Base-by-base conservation (phyloP, 345 rosid species). In the Eucalyptus lansdowneana region DNA sequence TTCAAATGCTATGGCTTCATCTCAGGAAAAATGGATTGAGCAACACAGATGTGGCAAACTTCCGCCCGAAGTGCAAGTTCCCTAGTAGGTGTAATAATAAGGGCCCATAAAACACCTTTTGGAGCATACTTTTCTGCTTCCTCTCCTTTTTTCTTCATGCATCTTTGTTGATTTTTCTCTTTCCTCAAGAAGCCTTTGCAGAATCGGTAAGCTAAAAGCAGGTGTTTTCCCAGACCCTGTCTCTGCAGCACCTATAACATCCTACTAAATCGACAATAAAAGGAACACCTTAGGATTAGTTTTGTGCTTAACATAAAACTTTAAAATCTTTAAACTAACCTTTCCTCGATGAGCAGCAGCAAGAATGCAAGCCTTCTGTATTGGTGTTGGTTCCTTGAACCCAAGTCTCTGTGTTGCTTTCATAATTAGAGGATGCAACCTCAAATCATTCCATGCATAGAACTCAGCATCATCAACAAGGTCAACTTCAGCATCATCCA, bases 191-290 rank as follows among this genome's bases (percentile, higher is more conserved):
- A 98, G 94, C 86, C 99, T 98, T 90, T 98, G 99, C 92, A 97
- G 80, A 89, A 98, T 96, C 86, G 99, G 99, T 91, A 98, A 93
- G 88, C 99, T 99, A 93, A 98, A 98, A 90, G 99, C 98, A 91
- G 97, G 98, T 29, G 98, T 98, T 94, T 96, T 98, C 86, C 99
- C 99, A 40, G 98, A 98, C 81, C 99, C 99, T 42, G 98, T 98
- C 95, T 95, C 99, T 19, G 99, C 99, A 86, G 99, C 98, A 80
- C 99, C n/a, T 89, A 96, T 89, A 81, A 98, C 97, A 95, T 98
- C 99, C 99, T 97, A 92, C 88, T 60, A 85, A 86, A 91, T 83
- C 62, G 90, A 91, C 13, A 76, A 67, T 89, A 17, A 80, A 86
- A 45, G 27, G 89, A 80, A 51, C 53, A 50, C 54, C 24, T 19